phyloP scores from a whole-genome alignment of 2,329 filamentous ascomycete species.

The Xylaria sp. region DNA sequence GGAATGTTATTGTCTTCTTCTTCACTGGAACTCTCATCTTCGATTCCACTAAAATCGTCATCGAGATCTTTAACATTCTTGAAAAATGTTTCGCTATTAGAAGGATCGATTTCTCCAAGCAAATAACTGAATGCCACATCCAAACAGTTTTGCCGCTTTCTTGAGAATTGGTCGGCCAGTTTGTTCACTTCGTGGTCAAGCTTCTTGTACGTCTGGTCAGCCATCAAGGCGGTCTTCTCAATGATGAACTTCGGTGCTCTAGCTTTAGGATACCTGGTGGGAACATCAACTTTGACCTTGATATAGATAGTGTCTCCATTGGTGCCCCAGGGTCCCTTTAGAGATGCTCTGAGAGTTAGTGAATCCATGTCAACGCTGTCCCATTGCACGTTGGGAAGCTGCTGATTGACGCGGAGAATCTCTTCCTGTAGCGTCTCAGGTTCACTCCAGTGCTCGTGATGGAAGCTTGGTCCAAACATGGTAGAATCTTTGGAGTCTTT shows the following conservation, averaged over 20 bases:
- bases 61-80: constrained; percentile 60
- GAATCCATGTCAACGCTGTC: constrained; percentile 60
- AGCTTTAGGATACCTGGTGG: constrained; percentile 52
- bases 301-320: constrained; percentile 54
- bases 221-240: constrained; percentile 58
- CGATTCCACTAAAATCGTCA: constrained; percentile 50
- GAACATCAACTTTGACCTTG: constrained; percentile 57
- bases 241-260: constrained; percentile 55
- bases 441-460: constrained; percentile 54
- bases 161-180: constrained; percentile 50
- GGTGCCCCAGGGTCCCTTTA: constrained; percentile 60
- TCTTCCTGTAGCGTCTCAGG: constrained; percentile 61
- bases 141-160: constrained; percentile 56
- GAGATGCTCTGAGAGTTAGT: constrained; percentile 52
- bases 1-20: constrained; percentile 62
- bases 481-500: constrained; percentile 48
- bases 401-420: constrained; percentile 55
- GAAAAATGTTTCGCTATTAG: constrained; percentile 56
- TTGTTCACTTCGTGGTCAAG: constrained; percentile 52
- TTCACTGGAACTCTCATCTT: constrained; percentile 78
- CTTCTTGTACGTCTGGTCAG: constrained; percentile 48
- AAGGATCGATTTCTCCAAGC: constrained; percentile 57
- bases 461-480: constrained; percentile 47
- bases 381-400: constrained; percentile 60
- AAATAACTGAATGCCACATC: constrained; percentile 59